Evolutionary conservation across 2,329 filamentous ascomycete species (phyloP).

Genomic region (Fusarium nematophilum): DNA sequence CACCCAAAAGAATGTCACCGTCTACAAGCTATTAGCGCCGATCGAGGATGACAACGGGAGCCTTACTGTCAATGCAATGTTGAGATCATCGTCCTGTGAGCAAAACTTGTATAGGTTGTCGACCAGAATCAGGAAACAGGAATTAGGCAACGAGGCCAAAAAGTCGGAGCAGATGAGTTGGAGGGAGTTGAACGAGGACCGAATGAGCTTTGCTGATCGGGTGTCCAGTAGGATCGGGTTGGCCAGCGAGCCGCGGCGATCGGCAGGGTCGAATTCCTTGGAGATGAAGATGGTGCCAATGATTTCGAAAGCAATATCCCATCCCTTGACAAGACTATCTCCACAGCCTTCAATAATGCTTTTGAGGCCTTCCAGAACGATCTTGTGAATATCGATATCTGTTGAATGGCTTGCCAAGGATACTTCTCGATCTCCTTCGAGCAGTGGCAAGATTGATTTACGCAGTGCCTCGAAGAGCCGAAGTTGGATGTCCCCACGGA

Average conservation of each 20-base stretch:
- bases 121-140: conserved; percentile 80
- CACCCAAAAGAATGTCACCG: conserved; percentile 96
- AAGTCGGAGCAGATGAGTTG: conserved; percentile 98
- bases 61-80: conserved; percentile 89
- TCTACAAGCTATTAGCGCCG: conserved; percentile 58
- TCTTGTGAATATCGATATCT: conserved; percentile 83
- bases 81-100: conserved; percentile 89
- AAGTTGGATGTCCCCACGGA: conserved; percentile 73
- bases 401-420: conserved; percentile 70
- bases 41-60: no score
- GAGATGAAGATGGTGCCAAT: conserved; percentile 82
- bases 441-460: conserved; percentile 66
- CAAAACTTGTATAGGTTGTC: conserved; percentile 92
- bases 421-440: conserved; percentile 62
- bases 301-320: conserved; percentile 87
- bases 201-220: conserved; percentile 79
- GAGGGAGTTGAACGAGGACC: conserved; percentile 87
- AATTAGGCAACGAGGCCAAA: conserved; percentile 75
- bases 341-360: conserved; percentile 88
- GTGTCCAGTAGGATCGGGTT: conserved; percentile 57
- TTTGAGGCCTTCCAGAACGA: conserved; percentile 82
- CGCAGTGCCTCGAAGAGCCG: conserved; percentile 76
- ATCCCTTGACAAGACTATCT: conserved; percentile 83
- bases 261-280: conserved; percentile 50
- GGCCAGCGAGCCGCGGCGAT: conserved; percentile 43